These are phyloP conservation scores for Kingdonia uniflora DNA, from an alignment of 164 flowering plant genomes.

Conservation along the genomic window DNA sequence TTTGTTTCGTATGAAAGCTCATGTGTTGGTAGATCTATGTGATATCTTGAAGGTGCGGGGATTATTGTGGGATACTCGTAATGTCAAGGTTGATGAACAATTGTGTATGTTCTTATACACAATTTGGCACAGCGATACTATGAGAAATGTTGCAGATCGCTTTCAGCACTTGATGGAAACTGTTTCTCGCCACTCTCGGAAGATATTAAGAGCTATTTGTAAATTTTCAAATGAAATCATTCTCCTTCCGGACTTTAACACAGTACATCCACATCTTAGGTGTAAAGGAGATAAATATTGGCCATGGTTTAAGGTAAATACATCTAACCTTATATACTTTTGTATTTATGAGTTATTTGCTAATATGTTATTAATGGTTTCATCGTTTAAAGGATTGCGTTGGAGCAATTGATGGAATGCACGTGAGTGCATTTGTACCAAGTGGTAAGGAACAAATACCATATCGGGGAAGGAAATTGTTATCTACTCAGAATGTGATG, in stretches of 20 bases:
- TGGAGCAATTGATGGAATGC: not conserved
- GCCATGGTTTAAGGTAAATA: conserved; percentile 6
- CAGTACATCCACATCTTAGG: not conserved
- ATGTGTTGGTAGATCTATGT: not conserved
- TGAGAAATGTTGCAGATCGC: conserved; percentile 1
- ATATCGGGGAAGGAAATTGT: not conserved
- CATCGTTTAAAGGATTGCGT: conserved; percentile 1
- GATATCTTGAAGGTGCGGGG: not conserved
- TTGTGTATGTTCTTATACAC: not conserved
- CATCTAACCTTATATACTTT: not conserved
- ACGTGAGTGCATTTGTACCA: conserved; percentile 4
- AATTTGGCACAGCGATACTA: not conserved
- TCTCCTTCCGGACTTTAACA: not conserved
- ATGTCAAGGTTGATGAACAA: not conserved
- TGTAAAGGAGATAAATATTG: not conserved
- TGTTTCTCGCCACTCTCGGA: not conserved
- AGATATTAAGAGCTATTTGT: not conserved
- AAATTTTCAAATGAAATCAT: not conserved
- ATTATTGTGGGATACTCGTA: not conserved
- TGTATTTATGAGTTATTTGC: not conserved
- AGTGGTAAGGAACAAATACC: not conserved
- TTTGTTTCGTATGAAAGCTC: not conserved
- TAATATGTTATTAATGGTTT: not conserved
- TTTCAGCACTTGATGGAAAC: conserved; percentile 1
- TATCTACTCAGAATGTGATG: conserved; percentile 2